Conservation (phyloP, 495 filamentous ascomycete species). For the Trichocladium uniseriatum region DNA sequence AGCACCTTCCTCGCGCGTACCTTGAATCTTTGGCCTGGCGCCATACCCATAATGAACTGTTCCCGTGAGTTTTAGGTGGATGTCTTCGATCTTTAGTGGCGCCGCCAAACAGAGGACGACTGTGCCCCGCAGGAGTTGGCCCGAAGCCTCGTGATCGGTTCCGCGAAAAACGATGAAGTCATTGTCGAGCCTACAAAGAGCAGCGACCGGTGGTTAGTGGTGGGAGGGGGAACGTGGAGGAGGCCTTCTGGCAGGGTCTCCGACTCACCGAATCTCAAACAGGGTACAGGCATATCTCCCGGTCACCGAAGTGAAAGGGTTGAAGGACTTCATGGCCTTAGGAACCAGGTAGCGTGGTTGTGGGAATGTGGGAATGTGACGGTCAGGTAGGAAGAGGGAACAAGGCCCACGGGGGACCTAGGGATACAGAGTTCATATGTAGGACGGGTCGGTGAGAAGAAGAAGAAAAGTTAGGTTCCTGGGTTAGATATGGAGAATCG, state of each 20-base stretch:
- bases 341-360: background rate
- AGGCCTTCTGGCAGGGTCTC: too few species aligned
- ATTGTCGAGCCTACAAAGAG: conserved; percentile 66
- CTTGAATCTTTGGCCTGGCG: background rate
- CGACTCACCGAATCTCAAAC: conserved; percentile 47
- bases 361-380: too few species aligned
- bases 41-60: conserved; percentile 59
- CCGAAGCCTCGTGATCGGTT: conserved; percentile 62
- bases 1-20: background rate
- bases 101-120: conserved; percentile 67
- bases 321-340: conserved; percentile 41
- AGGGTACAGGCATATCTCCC: conserved; percentile 36
- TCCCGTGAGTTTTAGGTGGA: conserved; percentile 63
- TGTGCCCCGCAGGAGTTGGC: conserved; percentile 62
- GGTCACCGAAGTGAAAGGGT: conserved; percentile 38
- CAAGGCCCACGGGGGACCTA: conserved; percentile 5
- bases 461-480: background rate
- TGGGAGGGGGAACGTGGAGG: too few species aligned
- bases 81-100: conserved; percentile 58
- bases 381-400: background rate
- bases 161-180: conserved; percentile 75
- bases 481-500: background rate
- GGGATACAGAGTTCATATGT: conserved; percentile 1
- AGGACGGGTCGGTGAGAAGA: background rate
- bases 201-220: too few species aligned